phyloP scores from a whole-genome alignment of 805 yeast genomes.

The Hanseniaspora guilliermondii region DNA sequence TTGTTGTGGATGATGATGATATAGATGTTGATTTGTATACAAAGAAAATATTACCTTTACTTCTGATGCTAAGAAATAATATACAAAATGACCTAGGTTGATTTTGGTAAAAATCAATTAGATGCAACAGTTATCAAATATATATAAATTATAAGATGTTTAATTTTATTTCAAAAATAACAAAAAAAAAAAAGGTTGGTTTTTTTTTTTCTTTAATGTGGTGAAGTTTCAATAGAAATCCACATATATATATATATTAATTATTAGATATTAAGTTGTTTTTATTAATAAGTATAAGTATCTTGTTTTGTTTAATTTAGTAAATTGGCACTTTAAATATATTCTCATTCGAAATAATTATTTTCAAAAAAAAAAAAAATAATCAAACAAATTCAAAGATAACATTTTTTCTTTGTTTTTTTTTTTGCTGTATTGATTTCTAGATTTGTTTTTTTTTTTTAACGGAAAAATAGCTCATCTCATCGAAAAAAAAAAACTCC shows the following conservation, averaged over 20 bases:
- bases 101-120: background rate
- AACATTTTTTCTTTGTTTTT: too few relatives aligned
- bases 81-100: background rate
- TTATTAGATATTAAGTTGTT: background rate
- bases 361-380: too few relatives aligned
- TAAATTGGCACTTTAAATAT: too few relatives aligned
- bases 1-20: background rate
- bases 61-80: background rate
- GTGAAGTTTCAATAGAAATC: background rate
- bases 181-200: background rate
- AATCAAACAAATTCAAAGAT: too few relatives aligned
- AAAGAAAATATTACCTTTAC: background rate
- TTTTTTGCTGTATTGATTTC: background rate
- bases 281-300: background rate
- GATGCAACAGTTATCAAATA: too few relatives aligned
- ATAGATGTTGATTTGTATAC: background rate
- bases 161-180: too few relatives aligned
- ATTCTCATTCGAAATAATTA: too few relatives aligned
- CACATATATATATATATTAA: background rate
- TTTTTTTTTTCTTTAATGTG: background rate
- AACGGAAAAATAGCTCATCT: conserved; percentile 2
- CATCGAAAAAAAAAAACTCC: conserved; percentile 5
- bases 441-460: background rate
- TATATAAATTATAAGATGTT: too few relatives aligned
- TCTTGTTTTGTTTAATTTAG: too few relatives aligned